These are phyloP conservation scores for Colletotrichum chlorophyti DNA, from an alignment of 2,329 filamentous ascomycete genomes.

Conservation along the genomic window DNA sequence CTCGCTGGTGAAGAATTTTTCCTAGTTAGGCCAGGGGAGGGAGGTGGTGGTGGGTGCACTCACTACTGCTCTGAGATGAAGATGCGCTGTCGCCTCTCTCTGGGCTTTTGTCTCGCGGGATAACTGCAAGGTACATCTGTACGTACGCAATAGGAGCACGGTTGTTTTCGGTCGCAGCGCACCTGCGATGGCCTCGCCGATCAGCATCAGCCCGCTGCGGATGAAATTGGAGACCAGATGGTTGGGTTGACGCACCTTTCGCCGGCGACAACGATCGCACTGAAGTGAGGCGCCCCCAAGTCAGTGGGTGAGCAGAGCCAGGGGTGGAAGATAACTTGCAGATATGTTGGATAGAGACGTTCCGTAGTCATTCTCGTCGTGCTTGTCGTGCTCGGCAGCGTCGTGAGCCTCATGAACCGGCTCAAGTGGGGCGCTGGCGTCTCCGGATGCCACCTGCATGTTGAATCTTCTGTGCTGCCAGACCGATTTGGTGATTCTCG, in stretches of 20 bases:
- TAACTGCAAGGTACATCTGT: constrained; percentile 11
- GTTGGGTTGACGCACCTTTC: constrained; percentile 17
- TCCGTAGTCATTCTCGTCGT: background rate
- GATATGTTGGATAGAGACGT: constrained; percentile 1
- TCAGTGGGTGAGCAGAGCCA: background rate
- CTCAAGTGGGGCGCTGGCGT: background rate
- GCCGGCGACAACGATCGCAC: constrained; percentile 21
- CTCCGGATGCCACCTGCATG: background rate
- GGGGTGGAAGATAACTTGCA: constrained; percentile 4
- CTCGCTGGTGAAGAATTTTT: too few species aligned
- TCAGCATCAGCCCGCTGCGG: too few species aligned
- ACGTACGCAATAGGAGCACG: constrained; percentile 13
- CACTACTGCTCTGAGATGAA: constrained; percentile 19
- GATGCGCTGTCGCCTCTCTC: constrained; percentile 9
- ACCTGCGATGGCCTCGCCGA: constrained; percentile 1
- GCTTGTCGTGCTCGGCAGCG: background rate
- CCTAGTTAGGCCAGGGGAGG: too few species aligned
- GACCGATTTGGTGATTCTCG: too few species aligned
- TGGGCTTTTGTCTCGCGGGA: constrained; percentile 2
- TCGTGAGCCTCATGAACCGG: background rate
- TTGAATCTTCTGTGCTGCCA: too few species aligned
- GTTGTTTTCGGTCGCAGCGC: constrained; percentile 10
- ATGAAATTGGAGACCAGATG: background rate
- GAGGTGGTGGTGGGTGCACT: too few species aligned
- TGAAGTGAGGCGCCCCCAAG: background rate